These are phyloP conservation scores for Sporothrix sp. DNA, from an alignment of 2,329 filamentous ascomycete genomes.

Conservation along the genomic window DNA sequence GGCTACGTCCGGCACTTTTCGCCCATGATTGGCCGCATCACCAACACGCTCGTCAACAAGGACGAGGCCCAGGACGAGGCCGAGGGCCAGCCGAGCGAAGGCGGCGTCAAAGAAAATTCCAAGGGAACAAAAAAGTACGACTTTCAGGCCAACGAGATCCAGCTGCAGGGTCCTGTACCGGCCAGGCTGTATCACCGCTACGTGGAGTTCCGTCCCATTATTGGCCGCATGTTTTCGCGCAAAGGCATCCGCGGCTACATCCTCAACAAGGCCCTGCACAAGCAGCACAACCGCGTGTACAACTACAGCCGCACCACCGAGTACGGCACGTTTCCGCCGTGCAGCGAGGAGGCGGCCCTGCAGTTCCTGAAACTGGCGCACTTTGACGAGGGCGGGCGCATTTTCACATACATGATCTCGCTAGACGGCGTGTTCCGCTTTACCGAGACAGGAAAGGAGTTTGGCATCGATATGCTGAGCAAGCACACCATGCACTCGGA, in stretches of 20 bases:
- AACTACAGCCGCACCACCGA: conserved; percentile 73
- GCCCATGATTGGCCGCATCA: conserved; percentile 74
- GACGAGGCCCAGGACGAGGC: conserved; percentile 43
- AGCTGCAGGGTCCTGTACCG: conserved; percentile 75
- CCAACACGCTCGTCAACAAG: conserved; percentile 59
- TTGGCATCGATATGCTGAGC: conserved; percentile 82
- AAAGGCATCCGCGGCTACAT: conserved; percentile 69
- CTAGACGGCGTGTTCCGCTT: conserved; percentile 81
- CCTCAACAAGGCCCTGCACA: conserved; percentile 75
- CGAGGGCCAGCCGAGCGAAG: conserved; percentile 26
- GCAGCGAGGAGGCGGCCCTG: conserved; percentile 59
- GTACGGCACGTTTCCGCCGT: conserved; percentile 57
- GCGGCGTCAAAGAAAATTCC: conserved; percentile 24
- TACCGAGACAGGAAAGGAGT: conserved; percentile 92
- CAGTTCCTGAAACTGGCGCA: conserved; percentile 81
- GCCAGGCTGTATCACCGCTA: conserved; percentile 77
- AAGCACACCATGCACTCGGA: conserved; percentile 98
- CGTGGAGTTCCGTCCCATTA: conserved; percentile 85
- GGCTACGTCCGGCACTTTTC: conserved; percentile 78
- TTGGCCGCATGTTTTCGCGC: conserved; percentile 78
- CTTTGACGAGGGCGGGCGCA: conserved; percentile 72
- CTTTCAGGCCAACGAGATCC: conserved; percentile 89
- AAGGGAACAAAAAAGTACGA: conserved; percentile 31
- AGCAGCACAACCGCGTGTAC: conserved; percentile 83
- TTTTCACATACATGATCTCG: conserved; percentile 88